A percentile compares a stretch with the other conserved stretches of the same genome.
Conservation (phyloP, 352 stramenopile species). For the Aphanomyces stellatus region DNA sequence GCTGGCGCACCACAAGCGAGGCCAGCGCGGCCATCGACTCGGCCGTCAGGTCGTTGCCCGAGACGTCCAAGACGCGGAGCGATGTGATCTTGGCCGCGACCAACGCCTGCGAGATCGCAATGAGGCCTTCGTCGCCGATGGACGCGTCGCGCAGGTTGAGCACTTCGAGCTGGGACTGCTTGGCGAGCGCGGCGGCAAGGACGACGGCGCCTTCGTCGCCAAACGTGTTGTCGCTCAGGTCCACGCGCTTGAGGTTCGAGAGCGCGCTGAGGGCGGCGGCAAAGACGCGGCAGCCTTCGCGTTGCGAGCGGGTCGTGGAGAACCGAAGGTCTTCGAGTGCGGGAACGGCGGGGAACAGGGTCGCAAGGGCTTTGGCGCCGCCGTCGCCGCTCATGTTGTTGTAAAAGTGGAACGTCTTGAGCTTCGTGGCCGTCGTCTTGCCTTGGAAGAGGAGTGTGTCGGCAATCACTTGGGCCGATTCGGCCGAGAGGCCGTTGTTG, state of each 20-base stretch:
- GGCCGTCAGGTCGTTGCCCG: constrained; percentile 86
- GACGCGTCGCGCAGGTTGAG: constrained; percentile 88
- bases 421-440: constrained; percentile 54
- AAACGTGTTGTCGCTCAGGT: constrained; percentile 94
- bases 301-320: constrained; percentile 86
- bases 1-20: constrained; percentile 31
- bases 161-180: constrained; percentile 60
- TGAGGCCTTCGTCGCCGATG: constrained; percentile 84
- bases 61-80: constrained; percentile 85
- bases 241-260: constrained; percentile 70
- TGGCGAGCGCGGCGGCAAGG: constrained; percentile 77
- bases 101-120: constrained; percentile 73
- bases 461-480: constrained; percentile 78
- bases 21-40: constrained; percentile 48
- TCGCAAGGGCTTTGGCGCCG: constrained; percentile 80
- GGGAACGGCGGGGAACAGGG: constrained; percentile 81
- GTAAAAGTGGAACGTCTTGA: constrained; percentile 93
- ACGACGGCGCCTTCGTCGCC: constrained; percentile 69
- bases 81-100: constrained; percentile 27
- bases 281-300: constrained; percentile 81
- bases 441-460: constrained; percentile 80
- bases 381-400: constrained; percentile 96
- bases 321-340: constrained; percentile 88
- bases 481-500: constrained; percentile 92
- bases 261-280: constrained; percentile 66